Base-by-base conservation (phyloP, 2,329 filamentous ascomycete genomes). In the Talaromyces piceae region DNA sequence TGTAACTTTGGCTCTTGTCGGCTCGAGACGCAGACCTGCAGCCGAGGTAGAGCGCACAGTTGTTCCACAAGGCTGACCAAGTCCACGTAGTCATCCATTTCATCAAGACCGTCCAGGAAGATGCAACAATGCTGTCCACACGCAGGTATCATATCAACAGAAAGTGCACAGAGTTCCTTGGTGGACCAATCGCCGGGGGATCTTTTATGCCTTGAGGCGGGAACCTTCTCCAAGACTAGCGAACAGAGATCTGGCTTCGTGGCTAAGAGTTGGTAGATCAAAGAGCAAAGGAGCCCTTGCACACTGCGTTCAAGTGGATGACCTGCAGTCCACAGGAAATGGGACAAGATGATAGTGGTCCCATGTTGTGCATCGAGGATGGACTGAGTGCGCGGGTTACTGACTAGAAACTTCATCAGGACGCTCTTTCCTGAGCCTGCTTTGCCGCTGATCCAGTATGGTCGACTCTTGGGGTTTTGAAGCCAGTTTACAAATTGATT, bases 391-490 rank as follows among this genome's bases (percentile, higher is more conserved):
- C 16, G 26, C 16, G 13, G 6, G 26, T 61, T 53, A 12, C 56
- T 49, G 31, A 33, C 50, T 3, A 61, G 51, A 45, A 47, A 58
- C 27, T 57, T 59, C 60, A 58, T 59, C 43, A 61, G 26, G 1
- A 58, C 60, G 7, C 58, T 57, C 33, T 61, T 61, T 37, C 61
- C 61, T 23, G 50, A 53, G 7, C 63, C 63, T 13, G 62, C 58
- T 37, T 65, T 64, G 5, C 63, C 62, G 18, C 56, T 60, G 22
- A 66, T 60, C 41, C 41, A 44, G 41, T 44, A 44, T 26, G 41
- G 41, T n/a, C 22, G 41, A 13, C 26, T 20, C 13, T 12, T 44
- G n/a, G 41, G 5, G 7, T 5, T 12, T 13, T 27, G 1, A 6
- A 44, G 22, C 41, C 41, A 44, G 4, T 27, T 13, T 13, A 44